A percentile compares a stretch with the other conserved stretches of the same genome.
These are phyloP conservation scores for Hypomyces perniciosus DNA, from an alignment of 2,329 filamentous ascomycete species.

Conservation along the genomic window DNA sequence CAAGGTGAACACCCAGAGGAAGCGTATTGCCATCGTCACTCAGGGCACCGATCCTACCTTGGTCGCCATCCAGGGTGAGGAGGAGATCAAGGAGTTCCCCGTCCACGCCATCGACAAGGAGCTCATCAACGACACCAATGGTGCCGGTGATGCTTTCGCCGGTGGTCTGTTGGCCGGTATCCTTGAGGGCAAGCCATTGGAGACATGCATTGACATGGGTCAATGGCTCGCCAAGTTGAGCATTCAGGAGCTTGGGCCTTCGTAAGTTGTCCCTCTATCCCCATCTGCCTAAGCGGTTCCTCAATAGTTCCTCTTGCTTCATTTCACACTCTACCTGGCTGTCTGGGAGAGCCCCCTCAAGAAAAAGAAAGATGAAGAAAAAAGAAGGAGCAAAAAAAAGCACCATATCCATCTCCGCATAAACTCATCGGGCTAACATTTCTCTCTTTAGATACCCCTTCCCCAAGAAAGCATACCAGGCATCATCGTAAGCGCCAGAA, in stretches of 20 bases:
- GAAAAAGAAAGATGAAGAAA: background rate
- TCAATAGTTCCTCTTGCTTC: background rate
- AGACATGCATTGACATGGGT: constrained; percentile 78
- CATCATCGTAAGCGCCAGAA: constrained; percentile 31
- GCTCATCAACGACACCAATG: constrained; percentile 92
- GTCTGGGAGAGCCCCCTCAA: too few species aligned
- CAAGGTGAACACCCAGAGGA: constrained; percentile 83
- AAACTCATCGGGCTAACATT: constrained; percentile 5
- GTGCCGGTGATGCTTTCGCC: constrained; percentile 93
- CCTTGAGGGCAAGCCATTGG: constrained; percentile 74
- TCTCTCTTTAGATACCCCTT: constrained; percentile 59
- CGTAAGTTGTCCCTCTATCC: constrained; percentile 55
- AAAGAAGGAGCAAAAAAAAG: background rate
- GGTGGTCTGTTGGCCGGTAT: constrained; percentile 89
- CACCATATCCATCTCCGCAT: background rate
- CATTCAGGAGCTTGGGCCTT: constrained; percentile 92
- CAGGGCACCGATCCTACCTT: constrained; percentile 91
- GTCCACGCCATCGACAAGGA: constrained; percentile 72
- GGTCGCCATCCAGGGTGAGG: constrained; percentile 68
- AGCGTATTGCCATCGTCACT: constrained; percentile 84
- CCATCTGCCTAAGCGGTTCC: background rate
- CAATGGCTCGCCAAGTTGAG: constrained; percentile 94
- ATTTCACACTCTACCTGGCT: background rate
- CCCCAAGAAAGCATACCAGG: constrained; percentile 70
- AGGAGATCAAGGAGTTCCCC: constrained; percentile 67